Evolutionary conservation across 225 moss, liverwort and hornwort species (phyloP).

Genomic region (Sphagnum tenellum): DNA sequence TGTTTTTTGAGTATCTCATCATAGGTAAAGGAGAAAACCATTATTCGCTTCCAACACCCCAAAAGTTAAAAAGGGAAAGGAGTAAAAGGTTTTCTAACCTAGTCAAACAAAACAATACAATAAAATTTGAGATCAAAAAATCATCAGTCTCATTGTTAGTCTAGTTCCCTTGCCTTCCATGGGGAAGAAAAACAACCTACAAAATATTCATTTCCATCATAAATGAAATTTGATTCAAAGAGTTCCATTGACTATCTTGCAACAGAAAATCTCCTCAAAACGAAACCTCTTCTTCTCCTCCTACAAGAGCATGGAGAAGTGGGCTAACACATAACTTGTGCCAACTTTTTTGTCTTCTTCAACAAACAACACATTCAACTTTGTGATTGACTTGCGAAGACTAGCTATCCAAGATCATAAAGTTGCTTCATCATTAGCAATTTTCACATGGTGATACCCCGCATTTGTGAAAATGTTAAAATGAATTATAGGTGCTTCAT

Average conservation of each 20-base stretch:
- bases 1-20: too few species aligned
- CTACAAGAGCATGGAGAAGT: background rate
- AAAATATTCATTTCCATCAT: too few species aligned
- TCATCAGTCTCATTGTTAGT: constrained; percentile 49
- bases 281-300: too few species aligned
- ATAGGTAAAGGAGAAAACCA: too few species aligned
- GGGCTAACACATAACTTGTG: background rate
- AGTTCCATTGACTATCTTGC: too few species aligned
- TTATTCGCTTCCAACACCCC: too few species aligned
- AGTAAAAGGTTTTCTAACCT: too few species aligned
- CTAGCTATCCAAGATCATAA: background rate
- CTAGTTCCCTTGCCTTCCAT: constrained; percentile 74
- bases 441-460: background rate
- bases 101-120: constrained; percentile 57
- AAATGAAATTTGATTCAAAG: background rate
- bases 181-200: constrained; percentile 17
- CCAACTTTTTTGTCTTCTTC: background rate
- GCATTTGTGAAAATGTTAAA: background rate
- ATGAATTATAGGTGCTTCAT: background rate
- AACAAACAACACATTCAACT: background rate
- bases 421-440: background rate
- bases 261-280: too few species aligned
- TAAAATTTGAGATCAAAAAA: constrained; percentile 69
- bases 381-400: background rate
- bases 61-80: too few species aligned